phyloP scores from a whole-genome alignment of 2,329 filamentous ascomycete species.

The Verticillium albo-atrum region DNA sequence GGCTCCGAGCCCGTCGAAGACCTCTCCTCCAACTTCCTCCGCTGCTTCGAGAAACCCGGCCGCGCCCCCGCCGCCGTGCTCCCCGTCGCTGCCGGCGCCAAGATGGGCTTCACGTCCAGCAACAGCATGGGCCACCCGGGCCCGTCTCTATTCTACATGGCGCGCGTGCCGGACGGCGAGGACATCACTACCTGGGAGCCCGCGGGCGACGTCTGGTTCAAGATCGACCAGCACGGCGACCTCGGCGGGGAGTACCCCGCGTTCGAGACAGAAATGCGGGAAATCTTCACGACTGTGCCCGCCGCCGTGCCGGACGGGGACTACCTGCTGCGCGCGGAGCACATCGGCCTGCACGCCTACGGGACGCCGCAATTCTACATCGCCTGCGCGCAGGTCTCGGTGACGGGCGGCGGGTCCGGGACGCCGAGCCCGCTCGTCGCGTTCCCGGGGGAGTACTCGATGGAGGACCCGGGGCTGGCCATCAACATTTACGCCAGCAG shows the following conservation, averaged over 20 bases:
- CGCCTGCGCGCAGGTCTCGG: conserved; percentile 15
- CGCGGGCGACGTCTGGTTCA: conserved; percentile 27
- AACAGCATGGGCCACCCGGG: conserved; percentile 31
- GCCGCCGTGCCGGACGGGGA: conserved; percentile 14
- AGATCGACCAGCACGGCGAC: conserved; percentile 10
- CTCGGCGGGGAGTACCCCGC: neutral
- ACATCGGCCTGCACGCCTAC: conserved; percentile 24
- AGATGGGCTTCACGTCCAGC: conserved; percentile 26
- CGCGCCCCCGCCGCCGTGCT: conserved; percentile 15
- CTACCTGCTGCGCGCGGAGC: conserved; percentile 23
- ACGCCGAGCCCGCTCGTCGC: conserved; percentile 21
- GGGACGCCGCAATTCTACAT: conserved; percentile 27
- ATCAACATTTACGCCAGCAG: conserved; percentile 23
- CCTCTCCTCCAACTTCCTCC: conserved; percentile 22
- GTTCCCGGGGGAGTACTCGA: conserved; percentile 28
- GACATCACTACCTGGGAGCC: conserved; percentile 26
- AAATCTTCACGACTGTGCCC: conserved; percentile 12
- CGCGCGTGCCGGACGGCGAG: conserved; percentile 19
- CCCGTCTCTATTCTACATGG: conserved; percentile 28
- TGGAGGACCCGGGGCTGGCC: conserved; percentile 25
- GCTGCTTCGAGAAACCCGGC: conserved; percentile 21
- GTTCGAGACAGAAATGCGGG: conserved; percentile 1
- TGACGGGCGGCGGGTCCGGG: conserved; percentile 21
- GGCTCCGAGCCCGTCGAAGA: conserved; percentile 21
- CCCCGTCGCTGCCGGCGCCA: neutral